Evolutionary conservation across 2,329 filamentous ascomycete genomes (phyloP).

Genomic region (Ceratocystis alfenasii): DNA sequence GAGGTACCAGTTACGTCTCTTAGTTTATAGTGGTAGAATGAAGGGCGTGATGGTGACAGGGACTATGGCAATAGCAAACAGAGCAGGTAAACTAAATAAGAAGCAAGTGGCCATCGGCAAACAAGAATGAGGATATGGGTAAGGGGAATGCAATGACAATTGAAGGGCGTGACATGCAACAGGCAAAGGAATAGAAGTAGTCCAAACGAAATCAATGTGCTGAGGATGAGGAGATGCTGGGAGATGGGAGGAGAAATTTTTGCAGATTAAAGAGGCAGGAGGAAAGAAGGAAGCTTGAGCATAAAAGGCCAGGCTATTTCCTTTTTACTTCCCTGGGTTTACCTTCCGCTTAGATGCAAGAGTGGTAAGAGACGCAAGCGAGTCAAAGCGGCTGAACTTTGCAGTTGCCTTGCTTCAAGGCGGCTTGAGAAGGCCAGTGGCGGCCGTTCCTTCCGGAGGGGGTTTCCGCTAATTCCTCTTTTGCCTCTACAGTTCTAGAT

Average conservation of each 20-base stretch:
- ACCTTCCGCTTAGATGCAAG: not conserved
- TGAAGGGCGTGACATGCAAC: slow-evolving; percentile 2
- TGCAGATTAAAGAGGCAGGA: not conserved
- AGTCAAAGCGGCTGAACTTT: not conserved
- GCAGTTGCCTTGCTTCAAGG: not conserved
- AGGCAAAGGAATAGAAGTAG: not conserved
- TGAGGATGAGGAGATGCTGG: not conserved
- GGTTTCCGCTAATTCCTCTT: not conserved
- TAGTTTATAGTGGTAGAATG: not conserved
- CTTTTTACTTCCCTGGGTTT: not conserved
- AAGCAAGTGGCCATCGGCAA: not conserved
- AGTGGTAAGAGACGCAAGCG: not conserved
- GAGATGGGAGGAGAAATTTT: not conserved
- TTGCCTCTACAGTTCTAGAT: not conserved
- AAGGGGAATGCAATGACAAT: not conserved
- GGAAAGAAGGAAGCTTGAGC: not conserved
- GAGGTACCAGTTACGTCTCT: not conserved
- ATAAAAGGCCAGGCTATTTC: not conserved
- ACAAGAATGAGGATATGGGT: not conserved
- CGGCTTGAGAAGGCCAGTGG: slow-evolving; percentile 10
- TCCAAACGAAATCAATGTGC: not conserved
- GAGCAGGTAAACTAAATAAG: not conserved
- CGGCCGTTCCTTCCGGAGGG: slow-evolving; percentile 15
- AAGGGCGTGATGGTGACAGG: not conserved
- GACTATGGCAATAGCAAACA: not conserved